Evolutionary conservation across 1,284 basidiomycete species (phyloP).

Genomic region (Peniophora sp.): DNA sequence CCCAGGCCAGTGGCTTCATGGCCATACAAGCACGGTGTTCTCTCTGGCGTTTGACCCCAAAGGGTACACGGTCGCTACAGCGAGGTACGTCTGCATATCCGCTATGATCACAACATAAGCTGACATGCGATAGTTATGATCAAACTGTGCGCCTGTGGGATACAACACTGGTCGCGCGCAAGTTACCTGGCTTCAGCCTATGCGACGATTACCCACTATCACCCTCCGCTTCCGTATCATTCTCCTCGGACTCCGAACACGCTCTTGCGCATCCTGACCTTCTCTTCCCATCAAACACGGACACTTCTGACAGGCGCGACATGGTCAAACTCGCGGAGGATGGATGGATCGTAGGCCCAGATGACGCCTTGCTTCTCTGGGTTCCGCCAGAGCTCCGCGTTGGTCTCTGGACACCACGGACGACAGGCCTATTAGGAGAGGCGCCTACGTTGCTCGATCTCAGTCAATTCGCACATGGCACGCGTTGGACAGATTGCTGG

Average conservation of each 20-base stretch:
- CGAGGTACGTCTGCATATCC: background rate
- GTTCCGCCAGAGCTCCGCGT: background rate
- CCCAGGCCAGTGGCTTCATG: background rate
- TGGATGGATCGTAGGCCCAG: background rate
- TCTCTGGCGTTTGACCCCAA: conserved; percentile 1
- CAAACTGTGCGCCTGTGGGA: conserved; percentile 3
- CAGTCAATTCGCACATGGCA: background rate
- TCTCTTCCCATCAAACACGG: background rate
- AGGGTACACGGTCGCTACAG: conserved; percentile 2
- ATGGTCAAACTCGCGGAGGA: background rate
- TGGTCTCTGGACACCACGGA: background rate
- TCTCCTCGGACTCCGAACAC: background rate
- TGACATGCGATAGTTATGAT: background rate
- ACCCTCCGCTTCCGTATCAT: background rate
- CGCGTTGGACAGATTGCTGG: background rate
- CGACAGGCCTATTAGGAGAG: background rate
- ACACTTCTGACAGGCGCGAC: background rate
- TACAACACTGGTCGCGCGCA: background rate
- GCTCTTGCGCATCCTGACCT: background rate
- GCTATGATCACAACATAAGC: too few species aligned
- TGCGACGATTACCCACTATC: background rate
- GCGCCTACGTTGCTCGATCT: background rate
- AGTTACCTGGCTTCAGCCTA: too few species aligned
- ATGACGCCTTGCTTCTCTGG: conserved; percentile 1
- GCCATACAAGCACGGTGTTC: background rate